Conservation (phyloP, 371 early-diverging fungal species). For the Syncephalastrum contaminatum region DNA sequence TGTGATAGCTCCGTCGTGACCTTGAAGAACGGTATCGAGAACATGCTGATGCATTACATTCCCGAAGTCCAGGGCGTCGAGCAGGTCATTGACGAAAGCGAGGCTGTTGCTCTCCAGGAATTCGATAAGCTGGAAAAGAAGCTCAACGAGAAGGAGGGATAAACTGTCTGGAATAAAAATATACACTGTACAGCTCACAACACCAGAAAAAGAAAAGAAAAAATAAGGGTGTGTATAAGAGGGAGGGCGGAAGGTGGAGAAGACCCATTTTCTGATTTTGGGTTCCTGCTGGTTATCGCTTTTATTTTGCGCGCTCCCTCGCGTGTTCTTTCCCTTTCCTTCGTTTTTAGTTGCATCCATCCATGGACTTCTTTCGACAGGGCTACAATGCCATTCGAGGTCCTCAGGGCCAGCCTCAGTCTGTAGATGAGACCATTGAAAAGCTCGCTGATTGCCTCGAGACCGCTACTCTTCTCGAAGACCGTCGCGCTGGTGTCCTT, state of each 20-base stretch:
- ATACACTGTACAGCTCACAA: no score
- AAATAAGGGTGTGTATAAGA: no score
- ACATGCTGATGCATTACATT: slow-evolving; percentile 97
- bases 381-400: slow-evolving; percentile 81
- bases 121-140: slow-evolving; percentile 49
- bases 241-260: no score
- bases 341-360: no score
- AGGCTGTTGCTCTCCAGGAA: slow-evolving; percentile 44
- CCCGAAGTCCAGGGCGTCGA: slow-evolving; percentile 95
- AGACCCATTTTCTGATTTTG: no score
- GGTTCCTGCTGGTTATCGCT: no score
- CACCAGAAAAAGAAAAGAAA: no score
- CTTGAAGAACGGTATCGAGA: slow-evolving; percentile 97
- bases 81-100: slow-evolving; percentile 69
- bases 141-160: slow-evolving; percentile 29
- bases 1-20: slow-evolving; percentile 89
- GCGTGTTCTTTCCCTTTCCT: no score
- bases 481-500: slow-evolving; percentile 84
- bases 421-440: slow-evolving; percentile 84
- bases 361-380: slow-evolving; percentile 79
- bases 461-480: slow-evolving; percentile 84
- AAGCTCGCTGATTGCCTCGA: slow-evolving; percentile 83
- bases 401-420: slow-evolving; percentile 76
- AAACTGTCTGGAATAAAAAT: no score
- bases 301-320: no score